A percentile compares a stretch with the other conserved stretches of the same genome.
These are phyloP conservation scores for Poa annua DNA, from an alignment of 176 grass and related monocot species.

Conservation along the genomic window DNA sequence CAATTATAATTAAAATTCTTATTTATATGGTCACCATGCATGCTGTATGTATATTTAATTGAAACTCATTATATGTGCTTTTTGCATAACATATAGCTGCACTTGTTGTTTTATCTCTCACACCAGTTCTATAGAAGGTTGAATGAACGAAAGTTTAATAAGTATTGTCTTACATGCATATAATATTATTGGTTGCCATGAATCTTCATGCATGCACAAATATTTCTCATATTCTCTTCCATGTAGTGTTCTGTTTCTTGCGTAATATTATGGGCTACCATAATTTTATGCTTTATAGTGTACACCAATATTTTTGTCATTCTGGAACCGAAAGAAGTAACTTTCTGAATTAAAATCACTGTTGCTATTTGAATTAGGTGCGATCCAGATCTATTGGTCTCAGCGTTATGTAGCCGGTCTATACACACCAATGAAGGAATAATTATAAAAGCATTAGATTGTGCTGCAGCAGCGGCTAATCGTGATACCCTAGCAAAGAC, in stretches of 20 bases:
- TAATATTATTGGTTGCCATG: background rate
- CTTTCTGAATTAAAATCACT: constrained; percentile 35
- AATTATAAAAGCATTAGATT: constrained; percentile 91
- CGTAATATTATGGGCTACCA: background rate
- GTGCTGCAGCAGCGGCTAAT: constrained; percentile 79
- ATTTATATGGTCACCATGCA: constrained; percentile 14
- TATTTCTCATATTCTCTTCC: constrained; percentile 8
- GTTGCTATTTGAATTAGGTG: constrained; percentile 65
- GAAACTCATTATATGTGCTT: constrained; percentile 7
- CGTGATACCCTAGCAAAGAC: constrained; percentile 94
- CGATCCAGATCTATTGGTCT: constrained; percentile 71
- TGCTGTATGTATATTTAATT: constrained; percentile 9
- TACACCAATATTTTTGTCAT: background rate
- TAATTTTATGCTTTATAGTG: constrained; percentile 1
- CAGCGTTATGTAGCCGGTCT: constrained; percentile 81
- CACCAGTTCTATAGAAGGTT: background rate
- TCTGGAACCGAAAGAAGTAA: background rate
- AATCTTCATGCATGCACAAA: background rate
- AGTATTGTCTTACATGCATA: background rate
- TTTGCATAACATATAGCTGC: background rate
- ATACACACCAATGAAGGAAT: constrained; percentile 95
- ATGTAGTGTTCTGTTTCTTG: background rate
- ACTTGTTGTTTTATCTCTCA: constrained; percentile 4
- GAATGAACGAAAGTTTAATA: constrained; percentile 8
- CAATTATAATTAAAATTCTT: constrained; percentile 23